Conservation (phyloP, 495 filamentous ascomycete species). For the Xylaria longipes region DNA sequence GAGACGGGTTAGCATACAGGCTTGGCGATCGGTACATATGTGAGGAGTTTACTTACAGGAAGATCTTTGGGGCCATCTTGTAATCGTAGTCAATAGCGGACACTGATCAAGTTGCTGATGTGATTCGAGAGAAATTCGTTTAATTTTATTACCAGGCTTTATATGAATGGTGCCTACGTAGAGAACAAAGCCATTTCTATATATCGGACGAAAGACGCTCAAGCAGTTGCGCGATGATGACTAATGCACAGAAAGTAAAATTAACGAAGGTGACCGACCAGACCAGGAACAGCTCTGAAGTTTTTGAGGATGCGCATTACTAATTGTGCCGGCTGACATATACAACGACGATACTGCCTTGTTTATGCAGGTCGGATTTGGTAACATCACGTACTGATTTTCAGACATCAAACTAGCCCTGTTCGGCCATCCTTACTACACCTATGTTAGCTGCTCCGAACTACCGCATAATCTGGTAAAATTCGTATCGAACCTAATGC, state of each 20-base stretch:
- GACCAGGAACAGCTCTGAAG: neutral
- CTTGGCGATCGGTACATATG: constrained; percentile 3
- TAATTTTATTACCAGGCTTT: neutral
- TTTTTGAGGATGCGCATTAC: neutral
- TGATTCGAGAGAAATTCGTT: neutral
- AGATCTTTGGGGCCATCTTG: constrained; percentile 45
- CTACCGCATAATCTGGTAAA: too few species aligned
- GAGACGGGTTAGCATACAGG: constrained; percentile 46
- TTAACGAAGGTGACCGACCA: neutral
- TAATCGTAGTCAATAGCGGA: neutral
- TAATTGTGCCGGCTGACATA: constrained; percentile 19
- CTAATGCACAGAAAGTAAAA: constrained; percentile 1
- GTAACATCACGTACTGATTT: too few species aligned
- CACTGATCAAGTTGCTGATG: neutral
- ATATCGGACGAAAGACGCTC: neutral
- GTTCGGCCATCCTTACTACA: too few species aligned
- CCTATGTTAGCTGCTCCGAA: too few species aligned
- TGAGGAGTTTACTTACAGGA: constrained; percentile 39
- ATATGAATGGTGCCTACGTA: neutral
- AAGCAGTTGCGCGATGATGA: neutral
- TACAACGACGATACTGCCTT: neutral
- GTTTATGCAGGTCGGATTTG: too few species aligned
- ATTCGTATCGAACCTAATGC: too few species aligned
- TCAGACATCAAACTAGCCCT: too few species aligned
- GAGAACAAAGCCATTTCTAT: neutral